These are phyloP conservation scores for Aureobasidium sp. DNA, from an alignment of 2,329 filamentous ascomycete genomes.

Conservation along the genomic window DNA sequence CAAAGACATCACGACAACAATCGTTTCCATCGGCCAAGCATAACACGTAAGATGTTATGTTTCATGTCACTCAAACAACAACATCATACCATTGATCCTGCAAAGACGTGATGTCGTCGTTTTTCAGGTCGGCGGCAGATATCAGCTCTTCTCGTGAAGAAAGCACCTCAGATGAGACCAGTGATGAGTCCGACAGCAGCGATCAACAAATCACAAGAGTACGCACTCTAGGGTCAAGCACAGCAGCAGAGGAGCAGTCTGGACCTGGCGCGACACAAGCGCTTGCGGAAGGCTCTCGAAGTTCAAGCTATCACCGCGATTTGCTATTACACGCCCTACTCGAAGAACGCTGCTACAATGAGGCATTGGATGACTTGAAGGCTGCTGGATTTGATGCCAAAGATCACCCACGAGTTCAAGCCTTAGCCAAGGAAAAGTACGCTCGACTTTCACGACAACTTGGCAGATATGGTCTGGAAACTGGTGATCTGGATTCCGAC, in stretches of 20 bases:
- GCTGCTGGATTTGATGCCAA: slow-evolving; percentile 16
- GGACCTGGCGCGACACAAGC: background rate
- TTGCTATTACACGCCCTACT: slow-evolving; percentile 37
- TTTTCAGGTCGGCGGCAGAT: slow-evolving; percentile 14
- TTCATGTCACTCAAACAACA: background rate
- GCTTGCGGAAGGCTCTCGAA: background rate
- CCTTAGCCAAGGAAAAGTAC: slow-evolving; percentile 31
- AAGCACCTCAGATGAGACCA: slow-evolving; percentile 7
- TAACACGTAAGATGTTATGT: background rate
- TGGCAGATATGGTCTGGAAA: slow-evolving; percentile 27
- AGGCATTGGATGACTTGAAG: slow-evolving; percentile 30
- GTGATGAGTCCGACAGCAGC: background rate
- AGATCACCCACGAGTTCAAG: slow-evolving; percentile 28
- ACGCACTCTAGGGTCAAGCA: slow-evolving; percentile 5
- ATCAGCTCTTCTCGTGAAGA: slow-evolving; percentile 12
- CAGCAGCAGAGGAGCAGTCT: background rate
- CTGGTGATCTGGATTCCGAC: slow-evolving; percentile 30
- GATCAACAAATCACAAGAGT: background rate
- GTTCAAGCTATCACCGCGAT: slow-evolving; percentile 21
- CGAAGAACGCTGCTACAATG: slow-evolving; percentile 33
- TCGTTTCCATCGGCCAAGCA: background rate
- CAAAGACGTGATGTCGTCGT: slow-evolving; percentile 13
- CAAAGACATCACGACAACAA: background rate
- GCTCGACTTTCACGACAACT: slow-evolving; percentile 29
- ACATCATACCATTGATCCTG: background rate